Base-by-base conservation (phyloP, 768 basidiomycete genomes). In the Mycena chlorophos region DNA sequence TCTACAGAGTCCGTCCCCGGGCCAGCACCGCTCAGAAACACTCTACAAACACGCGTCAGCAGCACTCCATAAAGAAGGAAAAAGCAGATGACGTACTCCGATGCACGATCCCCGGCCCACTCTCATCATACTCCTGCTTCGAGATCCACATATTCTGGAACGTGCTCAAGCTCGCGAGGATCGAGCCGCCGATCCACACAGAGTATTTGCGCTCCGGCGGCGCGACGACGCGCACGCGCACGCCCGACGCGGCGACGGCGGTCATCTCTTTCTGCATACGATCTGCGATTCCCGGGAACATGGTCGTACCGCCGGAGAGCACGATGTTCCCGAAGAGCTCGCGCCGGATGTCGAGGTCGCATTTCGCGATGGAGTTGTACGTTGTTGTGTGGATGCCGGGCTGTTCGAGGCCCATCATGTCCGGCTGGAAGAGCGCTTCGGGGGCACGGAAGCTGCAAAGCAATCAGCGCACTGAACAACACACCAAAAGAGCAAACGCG, bases 251-350 rank as follows among this genome's bases (percentile, higher is more conserved):
- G 53, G 83, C 78, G 61, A 84, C 77, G 22, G 79, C 72, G 50
- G 80, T 83, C 65, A 87, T 78, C 73, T 87, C 85, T 76, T 84
- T 86, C 73, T 85, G 81, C 83, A 86, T 84, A 63, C 85, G 78
- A 80, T 84, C 51, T 81, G 56, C 51, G n/a, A 62, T 55, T 20
- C 60, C 60, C 23, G 60, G 60, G 54, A 58, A 62, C 60, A 62
- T 62, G 43, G 60, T 62, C 39, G 42, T 62, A 20, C 60, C 60
- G 30, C 60, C 60, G 27, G 56, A 57, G 30, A 62, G 60, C 14
- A 58, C 53, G 14, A 62, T 48, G 47, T 62, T 57, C 47, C 26
- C 16, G 51, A 49, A 62, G 19, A 62, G 40, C 22, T 58, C 56
- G 66, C 82, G 82, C 58, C 82, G 75, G 69, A 84, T 78, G 62